Percentiles rank a stretch among this genome's conserved stretches.
Evolutionary conservation across 2,329 filamentous ascomycete genomes (phyloP).

Genomic region (Epichloe hybrida): DNA sequence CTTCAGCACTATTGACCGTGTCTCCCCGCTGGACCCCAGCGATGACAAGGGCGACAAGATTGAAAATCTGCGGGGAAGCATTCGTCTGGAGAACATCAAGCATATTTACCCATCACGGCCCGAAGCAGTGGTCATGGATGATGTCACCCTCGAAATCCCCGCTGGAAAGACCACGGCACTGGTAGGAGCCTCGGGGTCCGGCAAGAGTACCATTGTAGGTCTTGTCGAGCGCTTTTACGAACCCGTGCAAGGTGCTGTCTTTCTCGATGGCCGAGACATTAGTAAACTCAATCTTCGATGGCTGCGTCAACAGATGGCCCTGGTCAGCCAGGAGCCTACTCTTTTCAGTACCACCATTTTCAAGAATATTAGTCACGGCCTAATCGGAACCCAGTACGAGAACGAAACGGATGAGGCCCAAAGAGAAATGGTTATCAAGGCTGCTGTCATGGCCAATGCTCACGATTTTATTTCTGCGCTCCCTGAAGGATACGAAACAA

Average conservation of each 20-base stretch:
- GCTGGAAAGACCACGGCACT: constrained; percentile 87
- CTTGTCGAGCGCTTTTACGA: constrained; percentile 91
- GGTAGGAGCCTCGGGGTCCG: constrained; percentile 86
- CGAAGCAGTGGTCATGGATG: constrained; percentile 78
- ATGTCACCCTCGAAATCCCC: constrained; percentile 65
- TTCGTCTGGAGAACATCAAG: constrained; percentile 71
- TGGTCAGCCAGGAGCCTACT: constrained; percentile 87
- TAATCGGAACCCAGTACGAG: constrained; percentile 74
- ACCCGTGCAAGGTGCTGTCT: constrained; percentile 65
- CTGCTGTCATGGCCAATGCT: constrained; percentile 82
- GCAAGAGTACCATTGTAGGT: constrained; percentile 89
- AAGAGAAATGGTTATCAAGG: constrained; percentile 58
- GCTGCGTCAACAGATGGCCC: constrained; percentile 81
- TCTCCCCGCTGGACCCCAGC: constrained; percentile 70
- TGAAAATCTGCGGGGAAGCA: constrained; percentile 53
- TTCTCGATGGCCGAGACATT: constrained; percentile 73
- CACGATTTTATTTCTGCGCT: constrained; percentile 78
- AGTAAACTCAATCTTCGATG: constrained; percentile 72
- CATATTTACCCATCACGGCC: constrained; percentile 92
- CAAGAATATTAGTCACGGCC: constrained; percentile 78
- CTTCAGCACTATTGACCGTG: constrained; percentile 81
- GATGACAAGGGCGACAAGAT: constrained; percentile 57
- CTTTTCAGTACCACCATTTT: constrained; percentile 83
- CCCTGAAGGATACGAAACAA: constrained; percentile 81
- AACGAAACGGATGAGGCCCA: constrained; percentile 51